Percentiles rank a stretch among this genome's conserved stretches.
phyloP scores from a whole-genome alignment of 1,284 basidiomycete species.

The Calocybe gambosa region DNA sequence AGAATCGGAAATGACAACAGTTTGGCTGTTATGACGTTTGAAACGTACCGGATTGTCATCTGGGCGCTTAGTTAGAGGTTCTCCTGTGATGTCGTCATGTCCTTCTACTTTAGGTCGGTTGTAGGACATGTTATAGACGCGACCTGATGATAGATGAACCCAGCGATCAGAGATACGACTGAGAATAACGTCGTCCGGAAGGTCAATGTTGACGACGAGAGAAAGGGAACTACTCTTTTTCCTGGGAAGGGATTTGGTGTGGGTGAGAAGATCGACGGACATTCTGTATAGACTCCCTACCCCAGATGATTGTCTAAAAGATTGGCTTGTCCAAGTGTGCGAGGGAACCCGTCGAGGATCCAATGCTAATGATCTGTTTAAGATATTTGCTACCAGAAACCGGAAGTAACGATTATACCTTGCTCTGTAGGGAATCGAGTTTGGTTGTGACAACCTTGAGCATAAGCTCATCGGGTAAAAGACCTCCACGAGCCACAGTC shows the following conservation, averaged over 20 bases:
- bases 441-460: conserved; percentile 68
- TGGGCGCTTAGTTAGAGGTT: conserved; percentile 82
- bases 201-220: conserved; percentile 87
- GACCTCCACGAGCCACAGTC: conserved; percentile 69
- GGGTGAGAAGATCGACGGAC: neutral
- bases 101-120: conserved; percentile 87
- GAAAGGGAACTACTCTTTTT: conserved; percentile 61
- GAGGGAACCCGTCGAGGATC: conserved; percentile 96
- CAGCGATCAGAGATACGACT: conserved; percentile 89
- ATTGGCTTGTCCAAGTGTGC: conserved; percentile 86
- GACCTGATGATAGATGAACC: conserved; percentile 89
- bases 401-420: conserved; percentile 32
- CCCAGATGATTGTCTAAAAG: conserved; percentile 73
- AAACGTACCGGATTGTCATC: conserved; percentile 90
- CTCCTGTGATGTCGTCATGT: conserved; percentile 89
- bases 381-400: conserved; percentile 6
- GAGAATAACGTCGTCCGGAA: conserved; percentile 87
- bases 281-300: conserved; percentile 30
- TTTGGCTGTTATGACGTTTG: neutral
- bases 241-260: conserved; percentile 29
- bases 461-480: conserved; percentile 77
- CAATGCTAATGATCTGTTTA: conserved; percentile 51
- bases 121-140: conserved; percentile 91
- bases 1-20: conserved; percentile 2
- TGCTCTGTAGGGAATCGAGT: conserved; percentile 61